phyloP scores from a whole-genome alignment of 331 rosid species.

The Malus hybrid region DNA sequence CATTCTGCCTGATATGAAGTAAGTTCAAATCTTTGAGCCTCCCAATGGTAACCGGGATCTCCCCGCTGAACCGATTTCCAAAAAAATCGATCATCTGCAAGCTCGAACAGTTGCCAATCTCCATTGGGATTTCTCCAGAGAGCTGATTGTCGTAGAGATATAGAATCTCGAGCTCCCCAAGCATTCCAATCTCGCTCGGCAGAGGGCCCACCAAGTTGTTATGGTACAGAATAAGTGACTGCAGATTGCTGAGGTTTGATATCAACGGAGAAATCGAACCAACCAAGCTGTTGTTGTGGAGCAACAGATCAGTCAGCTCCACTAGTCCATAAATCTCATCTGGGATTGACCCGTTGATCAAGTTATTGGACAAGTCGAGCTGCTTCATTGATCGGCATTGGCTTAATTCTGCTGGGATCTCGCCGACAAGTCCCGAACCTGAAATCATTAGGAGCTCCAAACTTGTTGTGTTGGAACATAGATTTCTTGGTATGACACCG shows the following conservation, averaged over 20 bases:
- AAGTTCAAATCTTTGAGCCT: slow-evolving; percentile 54
- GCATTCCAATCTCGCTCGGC: slow-evolving; percentile 78
- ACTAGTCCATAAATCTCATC: slow-evolving; percentile 38
- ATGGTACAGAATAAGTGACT: slow-evolving; percentile 55
- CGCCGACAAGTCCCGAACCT: slow-evolving; percentile 43
- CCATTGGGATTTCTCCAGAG: slow-evolving; percentile 60
- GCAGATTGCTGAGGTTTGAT: slow-evolving; percentile 52
- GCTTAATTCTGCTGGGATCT: slow-evolving; percentile 52
- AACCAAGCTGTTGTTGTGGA: slow-evolving; percentile 72
- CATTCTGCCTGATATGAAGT: slow-evolving; percentile 78
- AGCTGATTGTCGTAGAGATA: slow-evolving; percentile 76
- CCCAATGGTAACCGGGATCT: slow-evolving; percentile 69
- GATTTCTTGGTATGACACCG: slow-evolving; percentile 44
- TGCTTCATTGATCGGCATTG: slow-evolving; percentile 58
- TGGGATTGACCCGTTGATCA: slow-evolving; percentile 63
- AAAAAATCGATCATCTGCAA: slow-evolving; percentile 73
- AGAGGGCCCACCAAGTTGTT: slow-evolving; percentile 63
- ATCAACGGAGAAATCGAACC: slow-evolving; percentile 63
- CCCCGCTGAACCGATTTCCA: slow-evolving; percentile 60
- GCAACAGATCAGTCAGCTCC: slow-evolving; percentile 57
- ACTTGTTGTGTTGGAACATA: slow-evolving; percentile 65
- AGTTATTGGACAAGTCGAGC: slow-evolving; percentile 74
- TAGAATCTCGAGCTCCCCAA: slow-evolving; percentile 57
- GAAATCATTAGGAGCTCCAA: slow-evolving; percentile 54
- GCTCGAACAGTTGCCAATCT: slow-evolving; percentile 74